These are phyloP conservation scores for Lasiodiplodia sp. DNA, from an alignment of 2,329 filamentous ascomycete species.

Conservation along the genomic window DNA sequence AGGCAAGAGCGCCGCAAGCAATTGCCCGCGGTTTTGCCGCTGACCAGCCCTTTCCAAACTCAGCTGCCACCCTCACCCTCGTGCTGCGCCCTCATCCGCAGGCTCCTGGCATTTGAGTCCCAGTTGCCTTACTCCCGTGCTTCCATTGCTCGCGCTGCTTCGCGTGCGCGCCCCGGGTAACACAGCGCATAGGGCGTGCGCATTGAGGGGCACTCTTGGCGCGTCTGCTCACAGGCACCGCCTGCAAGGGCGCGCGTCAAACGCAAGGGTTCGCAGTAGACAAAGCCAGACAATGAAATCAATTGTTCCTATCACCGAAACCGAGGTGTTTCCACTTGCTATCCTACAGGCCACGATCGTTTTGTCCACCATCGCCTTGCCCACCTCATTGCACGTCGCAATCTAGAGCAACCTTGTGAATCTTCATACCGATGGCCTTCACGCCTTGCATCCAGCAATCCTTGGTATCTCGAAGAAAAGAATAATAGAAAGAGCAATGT, in stretches of 20 bases:
- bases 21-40: conserved; percentile 16
- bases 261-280: conserved; percentile 6
- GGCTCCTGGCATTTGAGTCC: not conserved
- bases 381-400: not conserved
- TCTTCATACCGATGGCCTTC: not conserved
- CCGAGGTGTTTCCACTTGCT: not conserved
- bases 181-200: conserved; percentile 13
- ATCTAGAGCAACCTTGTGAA: not conserved
- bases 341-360: not conserved
- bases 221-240: conserved; percentile 5
- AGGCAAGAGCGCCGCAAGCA: conserved; percentile 21
- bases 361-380: not conserved
- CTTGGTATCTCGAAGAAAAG: no score
- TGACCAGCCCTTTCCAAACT: not conserved
- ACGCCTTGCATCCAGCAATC: not conserved
- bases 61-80: not conserved
- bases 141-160: conserved; percentile 1
- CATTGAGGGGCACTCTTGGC: conserved; percentile 24
- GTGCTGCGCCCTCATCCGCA: not conserved
- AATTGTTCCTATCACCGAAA: not conserved
- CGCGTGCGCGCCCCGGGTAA: not conserved
- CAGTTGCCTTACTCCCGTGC: not conserved
- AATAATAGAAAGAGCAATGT: not conserved
- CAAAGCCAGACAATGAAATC: not conserved
- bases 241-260: conserved; percentile 12